Percentiles rank a stretch among this genome's conserved stretches.
phyloP scores from a whole-genome alignment of 495 filamentous ascomycete species.

The Chaetomium cochliodes region DNA sequence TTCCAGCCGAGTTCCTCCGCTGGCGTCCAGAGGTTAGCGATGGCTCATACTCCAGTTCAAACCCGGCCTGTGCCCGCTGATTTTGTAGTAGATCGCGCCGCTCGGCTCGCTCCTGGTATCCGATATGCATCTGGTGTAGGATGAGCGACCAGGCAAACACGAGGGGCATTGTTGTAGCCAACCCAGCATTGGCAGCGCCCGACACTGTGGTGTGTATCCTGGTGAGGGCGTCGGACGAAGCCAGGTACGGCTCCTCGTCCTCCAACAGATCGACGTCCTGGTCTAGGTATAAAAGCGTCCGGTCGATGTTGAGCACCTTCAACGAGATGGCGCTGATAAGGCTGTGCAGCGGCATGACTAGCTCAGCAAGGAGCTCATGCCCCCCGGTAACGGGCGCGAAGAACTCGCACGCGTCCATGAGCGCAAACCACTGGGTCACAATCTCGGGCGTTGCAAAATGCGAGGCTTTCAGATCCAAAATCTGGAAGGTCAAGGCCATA shows the following conservation, averaged over 20 bases:
- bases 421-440: constrained; percentile 65
- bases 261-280: constrained; percentile 43
- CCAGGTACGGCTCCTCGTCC: constrained; percentile 57
- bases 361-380: constrained; percentile 49
- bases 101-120: constrained; percentile 57
- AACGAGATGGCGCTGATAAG: constrained; percentile 72
- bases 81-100: constrained; percentile 61
- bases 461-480: constrained; percentile 56
- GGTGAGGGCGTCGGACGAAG: constrained; percentile 58
- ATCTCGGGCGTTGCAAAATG: constrained; percentile 59
- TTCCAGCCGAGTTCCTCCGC: constrained; percentile 51
- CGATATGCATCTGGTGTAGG: constrained; percentile 62
- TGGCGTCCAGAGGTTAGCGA: constrained; percentile 35
- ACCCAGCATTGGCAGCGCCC: constrained; percentile 46
- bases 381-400: constrained; percentile 57
- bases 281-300: constrained; percentile 44
- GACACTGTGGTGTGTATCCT: constrained; percentile 64
- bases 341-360: constrained; percentile 61
- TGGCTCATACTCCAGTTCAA: constrained; percentile 45
- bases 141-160: constrained; percentile 76
- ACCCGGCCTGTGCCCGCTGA: constrained; percentile 58
- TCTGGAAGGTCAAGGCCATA: constrained; percentile 69
- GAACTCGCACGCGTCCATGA: constrained; percentile 65
- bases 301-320: constrained; percentile 66
- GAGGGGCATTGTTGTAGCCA: constrained; percentile 59